Evolutionary conservation across 192 early-diverging fungal species (phyloP).

Genomic region (Dispira parvispora): DNA sequence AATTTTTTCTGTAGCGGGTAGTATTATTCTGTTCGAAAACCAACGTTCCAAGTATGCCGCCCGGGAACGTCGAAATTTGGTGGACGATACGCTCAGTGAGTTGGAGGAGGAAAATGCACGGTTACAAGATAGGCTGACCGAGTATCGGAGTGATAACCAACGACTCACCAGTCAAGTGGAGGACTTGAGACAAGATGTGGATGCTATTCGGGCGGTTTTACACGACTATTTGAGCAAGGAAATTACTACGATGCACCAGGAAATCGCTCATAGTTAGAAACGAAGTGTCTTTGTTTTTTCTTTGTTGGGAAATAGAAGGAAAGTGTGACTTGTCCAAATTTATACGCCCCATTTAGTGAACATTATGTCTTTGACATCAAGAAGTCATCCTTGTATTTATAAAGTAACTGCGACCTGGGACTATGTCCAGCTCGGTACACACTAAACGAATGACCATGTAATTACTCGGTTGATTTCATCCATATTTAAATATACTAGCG

Average conservation of each 20-base stretch:
- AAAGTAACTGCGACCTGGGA: no score
- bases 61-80: background rate
- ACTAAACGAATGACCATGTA: no score
- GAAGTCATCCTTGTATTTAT: no score
- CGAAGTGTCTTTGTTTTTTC: no score
- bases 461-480: no score
- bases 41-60: slow-evolving; percentile 30
- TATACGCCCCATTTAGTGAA: no score
- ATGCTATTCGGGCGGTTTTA: slow-evolving; percentile 22
- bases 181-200: slow-evolving; percentile 24
- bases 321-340: no score
- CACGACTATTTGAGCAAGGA: slow-evolving; percentile 11
- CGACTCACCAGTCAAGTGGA: slow-evolving; percentile 17
- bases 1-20: slow-evolving; percentile 58
- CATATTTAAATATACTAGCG: no score
- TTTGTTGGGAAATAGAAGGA: no score
- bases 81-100: slow-evolving; percentile 28
- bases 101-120: slow-evolving; percentile 25
- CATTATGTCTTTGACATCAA: no score
- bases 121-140: slow-evolving; percentile 25
- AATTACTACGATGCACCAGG: background rate
- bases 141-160: slow-evolving; percentile 12
- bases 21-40: slow-evolving; percentile 51
- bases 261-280: background rate
- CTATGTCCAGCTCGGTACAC: no score